phyloP scores from a whole-genome alignment of 495 filamentous ascomycete species.

The Aspergillus biplanus region DNA sequence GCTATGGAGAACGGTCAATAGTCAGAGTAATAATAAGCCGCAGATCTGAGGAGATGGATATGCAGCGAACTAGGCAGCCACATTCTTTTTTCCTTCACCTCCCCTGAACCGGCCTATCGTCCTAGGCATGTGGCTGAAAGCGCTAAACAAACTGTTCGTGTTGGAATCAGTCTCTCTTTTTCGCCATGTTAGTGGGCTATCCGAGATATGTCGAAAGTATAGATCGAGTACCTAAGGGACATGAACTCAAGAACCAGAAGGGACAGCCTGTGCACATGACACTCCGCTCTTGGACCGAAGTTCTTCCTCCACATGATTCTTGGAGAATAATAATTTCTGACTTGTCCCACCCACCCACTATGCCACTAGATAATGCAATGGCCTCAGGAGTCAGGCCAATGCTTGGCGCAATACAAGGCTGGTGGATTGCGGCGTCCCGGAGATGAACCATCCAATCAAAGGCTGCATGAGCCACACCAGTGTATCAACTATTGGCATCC shows the following conservation, averaged over 20 bases:
- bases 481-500: background rate
- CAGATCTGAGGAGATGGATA: background rate
- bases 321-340: background rate
- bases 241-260: too few species aligned
- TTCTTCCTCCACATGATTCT: too few species aligned
- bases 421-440: background rate
- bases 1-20: constrained; percentile 4
- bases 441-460: background rate
- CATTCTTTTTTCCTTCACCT: background rate
- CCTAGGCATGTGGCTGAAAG: background rate
- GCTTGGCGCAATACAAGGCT: constrained; percentile 11
- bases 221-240: too few species aligned
- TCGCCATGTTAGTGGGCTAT: background rate
- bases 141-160: background rate
- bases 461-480: constrained; percentile 9
- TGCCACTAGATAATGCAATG: background rate
- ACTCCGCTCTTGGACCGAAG: too few species aligned
- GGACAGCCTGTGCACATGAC: too few species aligned
- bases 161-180: background rate
- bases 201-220: too few species aligned
- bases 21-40: constrained; percentile 1
- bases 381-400: background rate
- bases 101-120: background rate
- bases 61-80: constrained; percentile 6
- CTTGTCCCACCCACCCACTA: background rate